Percentiles rank a stretch among this genome's conserved stretches.
phyloP scores from a whole-genome alignment of 768 basidiomycete species.

The Mycena vitilis region DNA sequence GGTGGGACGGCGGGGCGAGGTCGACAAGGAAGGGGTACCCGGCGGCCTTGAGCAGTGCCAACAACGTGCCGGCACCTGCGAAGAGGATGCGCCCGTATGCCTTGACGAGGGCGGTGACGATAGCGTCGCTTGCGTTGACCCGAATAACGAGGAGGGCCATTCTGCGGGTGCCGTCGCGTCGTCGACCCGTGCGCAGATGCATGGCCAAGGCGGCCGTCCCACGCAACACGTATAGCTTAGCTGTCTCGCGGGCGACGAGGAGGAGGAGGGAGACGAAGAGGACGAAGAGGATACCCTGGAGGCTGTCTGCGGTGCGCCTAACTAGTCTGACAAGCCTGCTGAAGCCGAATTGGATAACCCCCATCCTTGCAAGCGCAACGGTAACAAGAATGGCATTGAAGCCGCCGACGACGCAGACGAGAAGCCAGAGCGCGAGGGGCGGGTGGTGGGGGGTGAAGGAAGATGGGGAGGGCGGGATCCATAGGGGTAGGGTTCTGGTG shows the following conservation, averaged over 20 bases:
- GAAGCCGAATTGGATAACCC: neutral
- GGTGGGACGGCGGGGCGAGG: neutral
- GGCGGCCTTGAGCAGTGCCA: no score
- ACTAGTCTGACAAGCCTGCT: neutral
- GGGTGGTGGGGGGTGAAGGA: neutral
- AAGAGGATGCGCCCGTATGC: neutral
- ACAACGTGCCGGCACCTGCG: neutral
- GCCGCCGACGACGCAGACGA: neutral
- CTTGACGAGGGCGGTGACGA: neutral
- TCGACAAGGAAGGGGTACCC: no score
- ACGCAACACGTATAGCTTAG: neutral
- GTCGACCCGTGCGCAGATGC: neutral
- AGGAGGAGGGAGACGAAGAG: neutral
- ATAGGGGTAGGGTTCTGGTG: neutral
- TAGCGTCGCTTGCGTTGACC: no score
- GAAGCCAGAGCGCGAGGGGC: neutral
- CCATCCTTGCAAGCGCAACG: neutral
- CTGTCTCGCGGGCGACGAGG: neutral
- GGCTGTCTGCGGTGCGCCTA: no score
- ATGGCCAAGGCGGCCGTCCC: neutral
- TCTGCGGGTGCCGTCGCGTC: neutral
- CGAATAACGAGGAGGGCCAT: neutral
- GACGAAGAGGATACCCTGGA: neutral
- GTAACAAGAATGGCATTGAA: neutral
- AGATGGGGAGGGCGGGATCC: neutral